Conservation (phyloP, 306 rosid genomes). For the Lathyrus tuberosus region DNA sequence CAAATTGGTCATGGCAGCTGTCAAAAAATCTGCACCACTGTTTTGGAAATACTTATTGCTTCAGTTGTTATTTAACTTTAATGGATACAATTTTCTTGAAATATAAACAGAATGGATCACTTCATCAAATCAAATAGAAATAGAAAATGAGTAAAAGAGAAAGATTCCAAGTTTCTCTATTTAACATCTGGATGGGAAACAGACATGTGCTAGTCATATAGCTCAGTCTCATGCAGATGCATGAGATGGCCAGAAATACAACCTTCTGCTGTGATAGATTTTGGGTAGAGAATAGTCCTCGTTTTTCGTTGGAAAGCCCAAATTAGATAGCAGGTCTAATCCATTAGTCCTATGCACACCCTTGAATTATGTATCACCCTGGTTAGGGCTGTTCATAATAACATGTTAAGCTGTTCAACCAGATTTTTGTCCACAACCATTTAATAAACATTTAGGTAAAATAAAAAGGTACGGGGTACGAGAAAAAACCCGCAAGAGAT, state of each 20-base stretch:
- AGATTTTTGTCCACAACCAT: too few species aligned
- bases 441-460: too few species aligned
- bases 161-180: not conserved
- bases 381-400: not conserved
- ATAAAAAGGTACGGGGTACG: too few species aligned
- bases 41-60: not conserved
- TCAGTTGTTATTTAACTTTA: not conserved
- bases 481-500: too few species aligned
- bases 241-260: not conserved
- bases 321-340: not conserved
- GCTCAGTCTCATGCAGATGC: not conserved
- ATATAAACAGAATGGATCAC: not conserved
- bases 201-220: not conserved
- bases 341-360: not conserved
- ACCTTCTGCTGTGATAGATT: not conserved
- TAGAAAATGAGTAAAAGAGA: not conserved
- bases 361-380: not conserved
- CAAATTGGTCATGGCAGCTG: not conserved
- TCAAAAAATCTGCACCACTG: not conserved
- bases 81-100: not conserved
- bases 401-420: too few species aligned
- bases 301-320: not conserved
- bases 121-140: conserved; percentile 2
- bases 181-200: not conserved
- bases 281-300: not conserved